Conservation (phyloP, 2,329 filamentous ascomycete genomes). For the Clonostachys chloroleuca region DNA sequence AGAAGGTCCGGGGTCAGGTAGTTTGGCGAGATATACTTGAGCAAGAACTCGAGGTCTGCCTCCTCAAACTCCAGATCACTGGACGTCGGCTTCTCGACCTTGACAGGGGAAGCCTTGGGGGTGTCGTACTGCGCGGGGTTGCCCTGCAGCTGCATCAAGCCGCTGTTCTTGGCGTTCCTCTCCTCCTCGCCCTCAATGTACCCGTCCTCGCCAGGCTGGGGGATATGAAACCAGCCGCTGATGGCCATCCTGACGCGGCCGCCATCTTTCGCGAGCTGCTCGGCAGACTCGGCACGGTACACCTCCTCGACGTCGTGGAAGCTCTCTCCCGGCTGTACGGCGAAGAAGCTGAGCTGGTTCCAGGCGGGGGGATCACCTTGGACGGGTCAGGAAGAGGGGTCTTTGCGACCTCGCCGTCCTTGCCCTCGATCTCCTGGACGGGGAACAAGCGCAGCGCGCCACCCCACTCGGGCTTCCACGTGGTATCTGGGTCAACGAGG, state of each 20-base stretch:
- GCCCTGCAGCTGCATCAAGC: slow-evolving; percentile 86
- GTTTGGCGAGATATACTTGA: slow-evolving; percentile 84
- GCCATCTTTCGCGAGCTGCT: slow-evolving; percentile 62
- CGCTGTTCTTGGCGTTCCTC: slow-evolving; percentile 82
- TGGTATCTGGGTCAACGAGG: slow-evolving; percentile 83
- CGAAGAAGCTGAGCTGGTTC: slow-evolving; percentile 98
- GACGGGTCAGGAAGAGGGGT: slow-evolving; percentile 75
- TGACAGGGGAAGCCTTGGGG: slow-evolving; percentile 59
- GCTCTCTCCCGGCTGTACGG: slow-evolving; percentile 95
- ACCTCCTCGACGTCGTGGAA: slow-evolving; percentile 99
- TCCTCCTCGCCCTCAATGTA: slow-evolving; percentile 86
- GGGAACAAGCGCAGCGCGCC: slow-evolving; percentile 88
- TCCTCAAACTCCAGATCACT: slow-evolving; percentile 63
- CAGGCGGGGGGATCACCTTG: slow-evolving; percentile 90
- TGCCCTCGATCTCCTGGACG: slow-evolving; percentile 51
- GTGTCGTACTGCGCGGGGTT: slow-evolving; percentile 87
- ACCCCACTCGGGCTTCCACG: slow-evolving; percentile 90
- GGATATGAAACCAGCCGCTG: slow-evolving; percentile 98
- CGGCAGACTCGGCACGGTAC: slow-evolving; percentile 63
- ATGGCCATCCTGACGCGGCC: slow-evolving; percentile 92
- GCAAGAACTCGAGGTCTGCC: slow-evolving; percentile 80
- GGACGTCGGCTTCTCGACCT: slow-evolving; percentile 29
- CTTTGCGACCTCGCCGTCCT: slow-evolving; percentile 70
- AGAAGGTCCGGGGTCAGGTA: slow-evolving; percentile 92
- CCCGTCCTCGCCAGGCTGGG: slow-evolving; percentile 88